Evolutionary conservation across 2,329 filamentous ascomycete species (phyloP).

Genomic region (Pseudogymnoascus sp.): DNA sequence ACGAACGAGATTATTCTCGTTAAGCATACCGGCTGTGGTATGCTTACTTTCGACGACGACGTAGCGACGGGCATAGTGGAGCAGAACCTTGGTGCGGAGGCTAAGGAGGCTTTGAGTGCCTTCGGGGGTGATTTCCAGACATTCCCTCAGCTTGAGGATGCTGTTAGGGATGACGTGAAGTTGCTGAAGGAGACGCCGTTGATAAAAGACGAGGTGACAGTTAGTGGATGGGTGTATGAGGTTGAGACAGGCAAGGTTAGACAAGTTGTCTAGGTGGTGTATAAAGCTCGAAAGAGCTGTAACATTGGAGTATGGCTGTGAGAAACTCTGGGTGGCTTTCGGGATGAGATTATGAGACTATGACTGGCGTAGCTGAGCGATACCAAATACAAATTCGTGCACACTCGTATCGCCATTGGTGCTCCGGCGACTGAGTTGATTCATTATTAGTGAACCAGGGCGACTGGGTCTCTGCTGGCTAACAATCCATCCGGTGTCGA

Average conservation of each 20-base stretch:
- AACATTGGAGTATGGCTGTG: neutral
- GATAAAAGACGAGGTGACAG: constrained; percentile 48
- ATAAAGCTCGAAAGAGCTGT: neutral
- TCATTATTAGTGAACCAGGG: neutral
- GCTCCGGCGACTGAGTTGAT: neutral
- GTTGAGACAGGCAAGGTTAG: constrained; percentile 61
- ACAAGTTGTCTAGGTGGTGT: constrained; percentile 33
- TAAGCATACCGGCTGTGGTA: constrained; percentile 55
- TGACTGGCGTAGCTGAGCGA: neutral
- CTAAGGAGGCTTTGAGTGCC: constrained; percentile 16
- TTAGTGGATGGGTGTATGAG: constrained; percentile 72
- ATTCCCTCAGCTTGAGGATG: constrained; percentile 55
- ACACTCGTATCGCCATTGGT: neutral
- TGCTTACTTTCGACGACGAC: constrained; percentile 58
- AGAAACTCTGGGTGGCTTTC: neutral
- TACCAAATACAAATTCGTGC: neutral
- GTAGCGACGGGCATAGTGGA: constrained; percentile 47
- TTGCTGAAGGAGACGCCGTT: constrained; percentile 51
- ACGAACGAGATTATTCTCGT: constrained; percentile 59
- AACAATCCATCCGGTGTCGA: neutral
- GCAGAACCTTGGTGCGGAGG: constrained; percentile 43
- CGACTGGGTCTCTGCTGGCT: neutral
- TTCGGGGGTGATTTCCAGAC: constrained; percentile 21
- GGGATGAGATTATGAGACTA: neutral
- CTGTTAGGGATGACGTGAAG: constrained; percentile 57